These are phyloP conservation scores for Diversispora eburnea DNA, from an alignment of 192 early-diverging fungal genomes.

Conservation along the genomic window DNA sequence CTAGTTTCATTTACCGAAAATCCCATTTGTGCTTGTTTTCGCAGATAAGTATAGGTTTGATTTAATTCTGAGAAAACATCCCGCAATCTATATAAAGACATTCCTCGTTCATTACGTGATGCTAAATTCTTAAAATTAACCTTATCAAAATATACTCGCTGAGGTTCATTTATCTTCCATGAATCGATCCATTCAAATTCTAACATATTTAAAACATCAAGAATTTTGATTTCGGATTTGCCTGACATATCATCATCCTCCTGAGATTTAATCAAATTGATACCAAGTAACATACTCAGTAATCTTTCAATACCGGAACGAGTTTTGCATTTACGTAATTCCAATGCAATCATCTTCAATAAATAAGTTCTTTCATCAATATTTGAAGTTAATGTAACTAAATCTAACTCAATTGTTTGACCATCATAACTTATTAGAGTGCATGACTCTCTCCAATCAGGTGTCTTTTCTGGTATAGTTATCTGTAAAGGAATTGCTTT, in stretches of 20 bases:
- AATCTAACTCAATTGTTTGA: slow-evolving; percentile 30
- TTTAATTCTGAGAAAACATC: slow-evolving; percentile 60
- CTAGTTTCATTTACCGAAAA: slow-evolving; percentile 45
- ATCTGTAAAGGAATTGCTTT: slow-evolving; percentile 43
- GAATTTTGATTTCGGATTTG: slow-evolving; percentile 49
- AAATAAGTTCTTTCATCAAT: slow-evolving; percentile 90
- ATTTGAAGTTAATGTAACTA: slow-evolving; percentile 45
- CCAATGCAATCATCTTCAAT: slow-evolving; percentile 80
- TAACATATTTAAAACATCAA: slow-evolving; percentile 69
- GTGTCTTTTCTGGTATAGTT: slow-evolving; percentile 9
- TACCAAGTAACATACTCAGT: slow-evolving; percentile 41
- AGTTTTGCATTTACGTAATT: slow-evolving; percentile 61
- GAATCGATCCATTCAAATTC: slow-evolving; percentile 58
- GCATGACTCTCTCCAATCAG: slow-evolving; percentile 29
- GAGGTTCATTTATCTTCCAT: slow-evolving; percentile 28
- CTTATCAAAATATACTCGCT: slow-evolving; percentile 40
- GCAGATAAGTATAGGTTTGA: slow-evolving; percentile 40
- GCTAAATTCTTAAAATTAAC: slow-evolving; percentile 49
- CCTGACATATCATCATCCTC: slow-evolving; percentile 38
- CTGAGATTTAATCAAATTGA: slow-evolving; percentile 36
- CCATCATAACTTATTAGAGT: slow-evolving; percentile 28
- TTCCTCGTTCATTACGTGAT: slow-evolving; percentile 54
- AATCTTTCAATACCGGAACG: slow-evolving; percentile 44
- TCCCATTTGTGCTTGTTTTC: slow-evolving; percentile 30
- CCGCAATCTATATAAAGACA: slow-evolving; percentile 65